Percentiles rank a stretch among this genome's conserved stretches.
Conservation (phyloP, 2,329 filamentous ascomycete genomes). For the Pseudogymnoascus sp. region DNA sequence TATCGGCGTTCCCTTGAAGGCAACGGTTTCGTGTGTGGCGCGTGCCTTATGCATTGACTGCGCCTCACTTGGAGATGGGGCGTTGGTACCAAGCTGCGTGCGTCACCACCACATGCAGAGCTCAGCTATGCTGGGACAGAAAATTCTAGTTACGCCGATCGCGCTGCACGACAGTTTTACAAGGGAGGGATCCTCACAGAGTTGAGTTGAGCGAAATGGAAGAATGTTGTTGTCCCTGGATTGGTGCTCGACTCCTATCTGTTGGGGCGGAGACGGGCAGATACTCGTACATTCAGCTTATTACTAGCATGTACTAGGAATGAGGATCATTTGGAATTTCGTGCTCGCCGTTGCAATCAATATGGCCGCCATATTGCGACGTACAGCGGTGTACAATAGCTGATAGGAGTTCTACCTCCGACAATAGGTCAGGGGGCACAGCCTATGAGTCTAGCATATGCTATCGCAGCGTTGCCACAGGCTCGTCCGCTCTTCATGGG, state of each 20-base stretch:
- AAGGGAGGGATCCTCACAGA: neutral
- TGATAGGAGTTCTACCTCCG: conserved; percentile 5
- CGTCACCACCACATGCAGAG: neutral
- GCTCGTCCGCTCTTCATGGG: conserved; percentile 3
- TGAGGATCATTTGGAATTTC: neutral
- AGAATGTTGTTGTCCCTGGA: neutral
- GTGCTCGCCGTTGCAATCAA: neutral
- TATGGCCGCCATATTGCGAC: neutral
- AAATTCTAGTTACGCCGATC: conserved; percentile 5
- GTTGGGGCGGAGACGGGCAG: neutral
- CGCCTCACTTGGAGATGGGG: neutral
- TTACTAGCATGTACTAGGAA: neutral
- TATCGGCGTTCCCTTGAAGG: conserved; percentile 8
- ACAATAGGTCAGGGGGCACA: neutral
- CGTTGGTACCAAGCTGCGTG: neutral
- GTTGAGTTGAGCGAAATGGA: neutral
- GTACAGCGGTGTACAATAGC: neutral
- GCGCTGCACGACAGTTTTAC: neutral
- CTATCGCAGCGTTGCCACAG: conserved; percentile 1
- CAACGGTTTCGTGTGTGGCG: neutral
- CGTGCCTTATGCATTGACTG: conserved; percentile 2
- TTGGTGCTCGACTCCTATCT: neutral
- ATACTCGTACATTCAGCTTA: neutral
- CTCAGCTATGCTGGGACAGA: conserved; percentile 4
- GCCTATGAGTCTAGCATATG: neutral